Conservation (phyloP, 805 yeast species). For the Myxozyma vanderwaltii region DNA sequence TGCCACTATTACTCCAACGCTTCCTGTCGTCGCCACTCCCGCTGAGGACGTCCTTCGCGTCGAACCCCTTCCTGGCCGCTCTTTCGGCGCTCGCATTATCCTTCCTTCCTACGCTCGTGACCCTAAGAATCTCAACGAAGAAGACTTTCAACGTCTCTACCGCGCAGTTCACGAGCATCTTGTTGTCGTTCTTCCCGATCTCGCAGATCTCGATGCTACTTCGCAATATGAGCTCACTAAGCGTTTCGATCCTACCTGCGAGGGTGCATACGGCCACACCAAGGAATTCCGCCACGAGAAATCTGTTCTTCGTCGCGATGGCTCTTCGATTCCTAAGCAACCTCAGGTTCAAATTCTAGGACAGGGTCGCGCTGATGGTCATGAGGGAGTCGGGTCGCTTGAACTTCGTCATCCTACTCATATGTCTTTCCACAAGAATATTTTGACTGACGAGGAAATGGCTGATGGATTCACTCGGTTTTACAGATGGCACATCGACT, state of each 20-base stretch:
- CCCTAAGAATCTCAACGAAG: constrained; percentile 66
- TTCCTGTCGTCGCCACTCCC: constrained; percentile 1
- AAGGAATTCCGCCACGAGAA: constrained; percentile 67
- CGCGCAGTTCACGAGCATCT: constrained; percentile 68
- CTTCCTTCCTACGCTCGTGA: constrained; percentile 73
- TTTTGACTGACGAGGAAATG: constrained; percentile 65
- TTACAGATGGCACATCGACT: constrained; percentile 93
- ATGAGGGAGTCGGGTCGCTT: constrained; percentile 59
- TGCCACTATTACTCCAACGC: constrained; percentile 17
- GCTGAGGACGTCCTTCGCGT: constrained; percentile 37
- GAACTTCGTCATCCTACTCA: constrained; percentile 82
- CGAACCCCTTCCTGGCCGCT: constrained; percentile 52
- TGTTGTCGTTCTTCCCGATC: constrained; percentile 74
- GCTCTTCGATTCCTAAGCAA: constrained; percentile 73
- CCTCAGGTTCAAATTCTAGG: constrained; percentile 93
- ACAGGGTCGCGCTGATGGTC: constrained; percentile 63
- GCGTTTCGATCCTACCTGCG: constrained; percentile 72
- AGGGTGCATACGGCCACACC: constrained; percentile 82
- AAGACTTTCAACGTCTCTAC: constrained; percentile 62
- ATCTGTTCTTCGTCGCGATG: constrained; percentile 77
- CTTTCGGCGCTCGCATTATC: constrained; percentile 68
- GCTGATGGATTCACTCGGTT: constrained; percentile 68
- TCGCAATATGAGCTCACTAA: constrained; percentile 77
- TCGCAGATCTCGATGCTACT: constrained; percentile 65
- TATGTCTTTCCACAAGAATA: constrained; percentile 71